Base-by-base conservation (phyloP, 2,329 filamentous ascomycete species). In the Sporothrix curviconia region DNA sequence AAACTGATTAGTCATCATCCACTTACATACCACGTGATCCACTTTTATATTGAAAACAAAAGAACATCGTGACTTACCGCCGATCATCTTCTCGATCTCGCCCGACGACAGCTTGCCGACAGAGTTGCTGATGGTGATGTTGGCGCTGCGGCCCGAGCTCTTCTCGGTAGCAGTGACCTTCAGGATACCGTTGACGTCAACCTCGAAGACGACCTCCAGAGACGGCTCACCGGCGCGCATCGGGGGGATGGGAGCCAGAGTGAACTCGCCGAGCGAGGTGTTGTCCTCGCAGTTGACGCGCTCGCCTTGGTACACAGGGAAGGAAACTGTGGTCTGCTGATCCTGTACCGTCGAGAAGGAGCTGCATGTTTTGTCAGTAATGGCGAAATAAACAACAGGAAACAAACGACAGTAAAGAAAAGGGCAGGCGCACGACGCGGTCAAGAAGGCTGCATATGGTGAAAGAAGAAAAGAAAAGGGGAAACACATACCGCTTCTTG, bases 111-210 rank as follows among this genome's bases (percentile, higher is more conserved):
- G 90, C 83, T 99, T 99, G 75, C 94, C 94, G 69, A 99, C 92
- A 60, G 94, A 96, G 86, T 99, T 99, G 78, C 90, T 90, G 78
- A 99, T 99, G 74, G 94, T 99, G 76, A 99, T 99, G 86, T 99
- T 99, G 78, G 94, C 94, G 71, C 83, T 94, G 74, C 94, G 92
- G 70, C 94, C 94, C 34, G 94, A 96, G 67, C 90, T 92, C 86
- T 99, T 99, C 85, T 99, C 94, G 49, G 92, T 96, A 66, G 94
- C 94, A 63, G 92, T 97, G 70, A 97, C 94, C 86, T 99, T 99
- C 66, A 99, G 87, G 74, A 96, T 96, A 87, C 94, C 94, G 82
- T 99, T 99, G 83, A 96, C 94, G 68, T 99, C 94, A 71, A 99
- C 94, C 81, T 99, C 94, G 78, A 99, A 97, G 74, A 97, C 91